Base-by-base conservation (phyloP, 306 rosid genomes). In the Rosa lucieae region DNA sequence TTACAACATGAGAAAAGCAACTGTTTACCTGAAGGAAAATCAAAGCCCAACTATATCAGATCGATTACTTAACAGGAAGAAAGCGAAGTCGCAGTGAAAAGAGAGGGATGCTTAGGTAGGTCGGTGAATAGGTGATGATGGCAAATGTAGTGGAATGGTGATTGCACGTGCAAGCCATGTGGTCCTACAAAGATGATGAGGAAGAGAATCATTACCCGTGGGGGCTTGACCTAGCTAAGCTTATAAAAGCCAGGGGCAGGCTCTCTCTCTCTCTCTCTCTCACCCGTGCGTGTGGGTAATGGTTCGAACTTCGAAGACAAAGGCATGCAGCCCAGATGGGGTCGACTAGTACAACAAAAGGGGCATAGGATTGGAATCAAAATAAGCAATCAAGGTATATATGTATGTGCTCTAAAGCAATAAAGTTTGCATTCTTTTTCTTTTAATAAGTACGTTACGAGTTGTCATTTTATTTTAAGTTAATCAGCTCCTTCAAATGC, bases 201-300 rank as follows among this genome's bases (percentile, higher is more conserved):
- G 20, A 12, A 29, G 44, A 29, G 76, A 72, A 51, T 72, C 76
- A 72, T 72, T 72, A 5, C 76, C 76, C 76, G 47, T 72, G 76
- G 63, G 76, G 47, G 62, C 29, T 72, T 63, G 42, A 32, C 69
- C 69, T 63, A 63, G 43, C 42, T 29, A 29, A 26, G 7, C 14
- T 52, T 52, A 48, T 2, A 44, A 44, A 44, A 44, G 47, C 47
- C 47, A 44, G 10, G 9, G 58, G 32, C 63, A 5, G 51, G 73
- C 5, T 44, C 47, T 8, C 47, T 44, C 47, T 44, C 8, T 43
- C 8, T 43, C 44, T 5, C 47, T 6, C 47, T 67, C 71, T 55
- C 52, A 72, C 63, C 76, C 63, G 76, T 72, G 47, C 76, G 76
- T 49, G 62, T 71, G 43, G 37, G 47, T 14, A 52, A 6, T n/a